Evolutionary conservation across 2,329 filamentous ascomycete genomes (phyloP), one percentile per base, ranked within the genome.

Genomic region (Cladosporium colombiae): DNA sequence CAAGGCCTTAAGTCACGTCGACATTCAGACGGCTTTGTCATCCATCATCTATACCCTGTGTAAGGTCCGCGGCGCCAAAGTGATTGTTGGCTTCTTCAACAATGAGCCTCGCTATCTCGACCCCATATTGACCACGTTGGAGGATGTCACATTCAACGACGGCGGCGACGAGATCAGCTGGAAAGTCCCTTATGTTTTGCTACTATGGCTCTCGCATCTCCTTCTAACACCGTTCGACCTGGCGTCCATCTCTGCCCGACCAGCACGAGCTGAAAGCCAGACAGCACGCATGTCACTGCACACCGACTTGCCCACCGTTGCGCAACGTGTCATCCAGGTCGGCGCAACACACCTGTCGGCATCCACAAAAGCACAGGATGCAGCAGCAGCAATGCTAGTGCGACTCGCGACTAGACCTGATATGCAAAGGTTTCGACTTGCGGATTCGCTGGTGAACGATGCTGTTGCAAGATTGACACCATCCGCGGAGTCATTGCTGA

Each of bases 31-130:
- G 67, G 93, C 92, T 5, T 88, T 96, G 64, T 92, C 90, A 76
- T 87, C 85, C 68, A 82, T 98, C 2, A 78, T 99, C 40, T 98
- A 98, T 76, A 90, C 89, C 0, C 90, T 99, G 67, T 97, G 93
- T 83, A 99, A 99, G 79, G 90, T 98, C 60, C 87, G 95, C 62
- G 94, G 95, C 27, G 89, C 95, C 75, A 98, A 98, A 78, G 90
- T 99, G 61, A 89, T 99, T 71, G 88, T 93, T 62, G 88, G 92
- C 50, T 97, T 98, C 74, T 82, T 99, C 70, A 94, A 91, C 75
- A 96, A 95, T 69, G 95, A 98, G 77, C 90, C 93, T 1, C 89
- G 86, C 73, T 90, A 93, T 73, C 85, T 99, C 16, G 93, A 97
- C 75, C 84, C 90, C 0, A 84, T 99, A 67, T 83, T 97, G 10